A percentile compares a stretch with the other conserved stretches of the same genome.
phyloP scores from a whole-genome alignment of 2,329 filamentous ascomycete genomes.

The Bipolaris sorokiniana region DNA sequence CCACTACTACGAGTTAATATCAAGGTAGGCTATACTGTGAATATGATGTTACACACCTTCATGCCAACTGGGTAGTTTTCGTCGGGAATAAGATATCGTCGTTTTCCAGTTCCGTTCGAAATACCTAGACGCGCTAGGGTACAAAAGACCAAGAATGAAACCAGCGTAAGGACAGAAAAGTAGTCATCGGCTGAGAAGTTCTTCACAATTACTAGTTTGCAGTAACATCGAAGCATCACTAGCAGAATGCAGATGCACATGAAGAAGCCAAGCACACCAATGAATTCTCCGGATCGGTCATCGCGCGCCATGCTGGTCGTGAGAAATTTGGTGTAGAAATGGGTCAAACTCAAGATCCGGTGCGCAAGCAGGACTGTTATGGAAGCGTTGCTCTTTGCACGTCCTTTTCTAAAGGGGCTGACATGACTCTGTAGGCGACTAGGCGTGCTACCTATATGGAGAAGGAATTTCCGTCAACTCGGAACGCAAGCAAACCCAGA shows the following conservation, averaged over 20 bases:
- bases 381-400: neutral
- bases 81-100: constrained; percentile 21
- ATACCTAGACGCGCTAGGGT: constrained; percentile 17
- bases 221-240: constrained; percentile 24
- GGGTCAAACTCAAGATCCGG: neutral
- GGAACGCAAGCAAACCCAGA: neutral
- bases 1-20: constrained; percentile 14
- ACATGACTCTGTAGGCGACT: neutral
- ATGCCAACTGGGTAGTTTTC: constrained; percentile 21
- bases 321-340: neutral
- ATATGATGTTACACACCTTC: constrained; percentile 15
- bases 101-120: constrained; percentile 23
- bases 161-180: constrained; percentile 25
- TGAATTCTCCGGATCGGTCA: constrained; percentile 24
- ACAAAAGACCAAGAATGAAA: constrained; percentile 23
- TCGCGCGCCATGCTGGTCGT: constrained; percentile 17
- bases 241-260: constrained; percentile 20
- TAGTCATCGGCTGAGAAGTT: constrained; percentile 25
- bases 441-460: neutral
- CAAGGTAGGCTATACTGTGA: neutral
- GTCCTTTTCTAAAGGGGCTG: constrained; percentile 5
- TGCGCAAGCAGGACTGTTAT: neutral
- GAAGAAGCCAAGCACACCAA: constrained; percentile 25
- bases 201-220: constrained; percentile 26
- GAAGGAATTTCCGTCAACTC: constrained; percentile 1